Base-by-base conservation (phyloP, 2,329 filamentous ascomycete genomes). In the Clonostachys rosea region DNA sequence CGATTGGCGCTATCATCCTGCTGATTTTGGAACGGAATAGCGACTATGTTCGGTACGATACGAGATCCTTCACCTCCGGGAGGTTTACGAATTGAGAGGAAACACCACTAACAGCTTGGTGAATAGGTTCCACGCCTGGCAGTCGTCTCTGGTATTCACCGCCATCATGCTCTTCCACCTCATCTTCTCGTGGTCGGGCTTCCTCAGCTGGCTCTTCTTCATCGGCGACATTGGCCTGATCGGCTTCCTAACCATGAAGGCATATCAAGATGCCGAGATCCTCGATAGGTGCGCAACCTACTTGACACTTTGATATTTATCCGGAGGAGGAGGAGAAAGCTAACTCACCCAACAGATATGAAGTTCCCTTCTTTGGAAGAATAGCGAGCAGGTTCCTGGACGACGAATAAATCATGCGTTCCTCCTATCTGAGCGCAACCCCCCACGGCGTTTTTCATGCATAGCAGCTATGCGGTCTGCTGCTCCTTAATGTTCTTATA, bases 51-150 rank as follows among this genome's bases (percentile, higher is more conserved):
- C 81, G 94, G 88, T 92, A 69, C 49, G 79, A 14, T 14, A 40
- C n/a, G 13, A 33, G 17, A 13, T 24, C 4, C 34, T 16, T 16
- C 16, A 16, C 44, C 35, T 6, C 8, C 6, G 9, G 7, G 36
- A 34, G 44, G 34, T 40, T 37, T 17, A 18, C 5, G 2, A 18
- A 18, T 6, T 39, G 7, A n/a, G 36, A n/a, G 36, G 14, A 8
- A 39, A 39, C 36, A 17, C 14, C 13, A 18, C 14, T 18, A 40
- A 18, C 45, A 35, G 24, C 24, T 30, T 10, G 14, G 11, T 39
- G 4, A 39, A 35, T 55, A 92, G 89, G 53, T 97, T 97, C 57
- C 94, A 99, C 66, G 94, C 94, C 8, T 99, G 94, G 92, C 94
- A 99, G 69, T 89, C 87, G 7, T 85, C 86, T 53, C 74, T 96